A percentile compares a stretch with the other conserved stretches of the same genome.
Conservation (phyloP, 495 filamentous ascomycete genomes). For the Tuber magnatum region DNA sequence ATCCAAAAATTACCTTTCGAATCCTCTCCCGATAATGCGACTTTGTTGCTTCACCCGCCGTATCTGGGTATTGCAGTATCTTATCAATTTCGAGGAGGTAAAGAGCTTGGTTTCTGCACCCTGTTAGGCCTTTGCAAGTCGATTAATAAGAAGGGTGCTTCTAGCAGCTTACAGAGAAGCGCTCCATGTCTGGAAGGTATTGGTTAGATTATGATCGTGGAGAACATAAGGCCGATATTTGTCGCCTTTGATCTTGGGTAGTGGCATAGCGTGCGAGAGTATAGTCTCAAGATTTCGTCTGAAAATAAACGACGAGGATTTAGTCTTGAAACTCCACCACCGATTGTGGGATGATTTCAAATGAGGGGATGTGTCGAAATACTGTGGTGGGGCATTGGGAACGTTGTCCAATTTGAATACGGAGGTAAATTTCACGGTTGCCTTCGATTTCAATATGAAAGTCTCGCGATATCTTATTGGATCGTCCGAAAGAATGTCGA, state of each 20-base stretch:
- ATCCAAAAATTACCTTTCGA: not conserved
- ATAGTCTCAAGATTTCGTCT: slow-evolving; percentile 1
- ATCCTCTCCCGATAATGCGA: not conserved
- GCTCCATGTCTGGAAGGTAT: not conserved
- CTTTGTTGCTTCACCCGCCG: not conserved
- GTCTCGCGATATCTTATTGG: not conserved
- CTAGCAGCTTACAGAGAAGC: not conserved
- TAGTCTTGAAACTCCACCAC: not conserved
- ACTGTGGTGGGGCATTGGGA: not conserved
- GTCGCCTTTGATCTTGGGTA: not conserved
- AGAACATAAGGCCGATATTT: not conserved
- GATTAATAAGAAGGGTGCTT: not conserved
- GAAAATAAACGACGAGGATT: not conserved
- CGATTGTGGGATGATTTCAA: not conserved
- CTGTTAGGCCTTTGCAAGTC: not conserved
- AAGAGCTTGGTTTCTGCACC: not conserved
- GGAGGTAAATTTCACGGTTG: not conserved
- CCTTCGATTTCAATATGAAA: not conserved
- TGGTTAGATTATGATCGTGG: not conserved
- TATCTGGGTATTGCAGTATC: not conserved
- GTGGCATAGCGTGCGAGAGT: not conserved
- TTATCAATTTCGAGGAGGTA: slow-evolving; percentile 2
- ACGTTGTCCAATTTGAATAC: not conserved
- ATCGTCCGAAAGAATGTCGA: not conserved
- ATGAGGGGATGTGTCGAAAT: not conserved